Base-by-base conservation (phyloP, 1,284 basidiomycete species). In the Bjerkandera adusta region DNA sequence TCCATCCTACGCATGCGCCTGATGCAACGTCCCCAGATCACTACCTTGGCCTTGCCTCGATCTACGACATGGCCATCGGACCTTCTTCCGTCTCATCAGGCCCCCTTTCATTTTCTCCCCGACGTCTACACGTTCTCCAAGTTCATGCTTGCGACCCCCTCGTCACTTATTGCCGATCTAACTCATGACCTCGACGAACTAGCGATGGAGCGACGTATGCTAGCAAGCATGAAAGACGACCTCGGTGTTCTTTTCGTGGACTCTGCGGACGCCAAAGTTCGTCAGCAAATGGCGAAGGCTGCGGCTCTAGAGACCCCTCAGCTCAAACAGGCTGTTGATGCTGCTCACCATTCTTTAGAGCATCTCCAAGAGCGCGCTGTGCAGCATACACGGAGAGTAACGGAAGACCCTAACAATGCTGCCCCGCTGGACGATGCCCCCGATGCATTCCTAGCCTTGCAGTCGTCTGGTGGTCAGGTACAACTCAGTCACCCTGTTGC, bases 101-200 rank as follows among this genome's bases (percentile, higher is more conserved):
- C 93, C 0, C 95, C 96, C 5, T 98, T 95, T 74, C 83, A 97
- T 64, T 98, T 99, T 71, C 77, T 95, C 16, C 97, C 95, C 0
- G 93, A 98, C 61, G 90, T 97, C 21, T 85, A 88, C 55, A 71
- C 76, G 16, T 98, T 89, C 63, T 81, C 94, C 29, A 95, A 92
- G 58, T 97, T 98, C 69, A 97, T 98, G 91, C 83, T 99, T 16
- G 94, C 93, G 10, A 91, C 94, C 0, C 93, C 96, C 0, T 75
- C 83, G 5, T 88, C 95, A 61, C 77, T 97, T 53, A 73, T 87
- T 36, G 62, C 73, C 10, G 85, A 92, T 59, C 77, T 97, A 12
- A 75, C 80, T 0, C 73, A 69, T 36, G 92, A 98, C 54, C 68
- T 95, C 6, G 80, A 81, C 35, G 85, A 89, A 53, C 73, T 98